These are phyloP conservation scores for Nicotiana undulata DNA, from an alignment of 257 asterid genomes.

Conservation along the genomic window DNA sequence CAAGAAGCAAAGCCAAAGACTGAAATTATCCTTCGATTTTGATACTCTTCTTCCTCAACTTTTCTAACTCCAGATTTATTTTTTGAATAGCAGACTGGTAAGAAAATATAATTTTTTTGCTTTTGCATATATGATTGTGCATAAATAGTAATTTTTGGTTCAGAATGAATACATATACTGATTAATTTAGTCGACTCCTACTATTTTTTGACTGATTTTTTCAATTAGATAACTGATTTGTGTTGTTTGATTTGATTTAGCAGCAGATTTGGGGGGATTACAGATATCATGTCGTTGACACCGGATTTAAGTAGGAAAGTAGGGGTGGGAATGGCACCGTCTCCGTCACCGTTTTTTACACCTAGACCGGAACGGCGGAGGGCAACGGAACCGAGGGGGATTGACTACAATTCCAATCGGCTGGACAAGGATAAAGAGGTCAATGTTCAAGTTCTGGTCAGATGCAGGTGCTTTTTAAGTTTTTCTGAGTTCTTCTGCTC, in stretches of 20 bases:
- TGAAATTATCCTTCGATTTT: neutral
- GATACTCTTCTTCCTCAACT: neutral
- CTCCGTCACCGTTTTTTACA: slow-evolving; percentile 70
- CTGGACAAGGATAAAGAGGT: slow-evolving; percentile 62
- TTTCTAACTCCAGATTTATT: neutral
- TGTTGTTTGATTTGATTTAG: neutral
- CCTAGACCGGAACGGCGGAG: slow-evolving; percentile 74
- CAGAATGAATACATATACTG: neutral
- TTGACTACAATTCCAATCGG: slow-evolving; percentile 41
- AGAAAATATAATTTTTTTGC: neutral
- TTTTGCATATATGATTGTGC: neutral
- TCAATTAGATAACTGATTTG: neutral
- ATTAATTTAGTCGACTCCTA: neutral
- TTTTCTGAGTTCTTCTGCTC: neutral
- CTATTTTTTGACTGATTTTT: neutral
- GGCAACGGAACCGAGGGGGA: slow-evolving; percentile 45
- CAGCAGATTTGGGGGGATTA: neutral
- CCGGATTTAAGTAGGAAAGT: slow-evolving; percentile 50
- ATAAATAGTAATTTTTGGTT: neutral
- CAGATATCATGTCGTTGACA: slow-evolving; percentile 48
- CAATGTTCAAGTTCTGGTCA: slow-evolving; percentile 74
- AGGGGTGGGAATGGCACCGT: slow-evolving; percentile 48
- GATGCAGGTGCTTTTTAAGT: slow-evolving; percentile 58
- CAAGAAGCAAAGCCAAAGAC: neutral
- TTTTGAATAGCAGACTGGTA: neutral